phyloP scores from a whole-genome alignment of 116 monocot genomes.

The Cymodocea nodosa region DNA sequence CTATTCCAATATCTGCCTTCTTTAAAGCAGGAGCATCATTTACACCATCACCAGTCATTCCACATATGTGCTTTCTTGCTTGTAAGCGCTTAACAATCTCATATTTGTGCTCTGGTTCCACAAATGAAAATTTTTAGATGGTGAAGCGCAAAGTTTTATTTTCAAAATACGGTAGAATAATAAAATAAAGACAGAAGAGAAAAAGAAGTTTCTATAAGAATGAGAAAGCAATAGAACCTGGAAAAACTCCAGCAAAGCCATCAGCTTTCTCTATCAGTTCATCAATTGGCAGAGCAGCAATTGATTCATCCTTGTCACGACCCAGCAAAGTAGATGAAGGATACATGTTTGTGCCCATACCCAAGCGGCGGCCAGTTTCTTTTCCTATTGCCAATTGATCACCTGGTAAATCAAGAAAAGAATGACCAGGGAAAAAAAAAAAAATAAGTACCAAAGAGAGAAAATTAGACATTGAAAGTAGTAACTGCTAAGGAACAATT shows the following conservation, averaged over 20 bases:
- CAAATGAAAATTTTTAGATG: neutral
- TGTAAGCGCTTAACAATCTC: slow-evolving; percentile 60
- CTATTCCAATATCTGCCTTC: slow-evolving; percentile 74
- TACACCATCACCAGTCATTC: slow-evolving; percentile 78
- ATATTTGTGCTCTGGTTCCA: slow-evolving; percentile 51
- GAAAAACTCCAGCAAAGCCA: slow-evolving; percentile 31
- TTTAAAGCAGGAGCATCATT: slow-evolving; percentile 73
- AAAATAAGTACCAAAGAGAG: too few relatives aligned
- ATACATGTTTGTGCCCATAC: slow-evolving; percentile 23
- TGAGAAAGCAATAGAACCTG: slow-evolving; percentile 6
- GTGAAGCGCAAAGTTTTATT: neutral
- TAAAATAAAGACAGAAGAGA: neutral
- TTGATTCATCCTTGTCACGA: slow-evolving; percentile 21
- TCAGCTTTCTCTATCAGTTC: slow-evolving; percentile 29
- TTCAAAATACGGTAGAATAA: neutral
- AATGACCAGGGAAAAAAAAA: neutral
- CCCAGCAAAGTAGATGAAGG: slow-evolving; percentile 22
- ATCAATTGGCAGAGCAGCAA: slow-evolving; percentile 20
- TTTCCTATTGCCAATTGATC: slow-evolving; percentile 27
- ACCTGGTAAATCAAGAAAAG: slow-evolving; percentile 1
- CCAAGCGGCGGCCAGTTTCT: slow-evolving; percentile 23
- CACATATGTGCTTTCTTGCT: slow-evolving; percentile 60
- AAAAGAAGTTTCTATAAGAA: neutral
- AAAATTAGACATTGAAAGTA: too few relatives aligned
- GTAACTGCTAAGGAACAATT: too few relatives aligned